Conservation (phyloP, 2,329 filamentous ascomycete species). For the Alternaria infectoria region DNA sequence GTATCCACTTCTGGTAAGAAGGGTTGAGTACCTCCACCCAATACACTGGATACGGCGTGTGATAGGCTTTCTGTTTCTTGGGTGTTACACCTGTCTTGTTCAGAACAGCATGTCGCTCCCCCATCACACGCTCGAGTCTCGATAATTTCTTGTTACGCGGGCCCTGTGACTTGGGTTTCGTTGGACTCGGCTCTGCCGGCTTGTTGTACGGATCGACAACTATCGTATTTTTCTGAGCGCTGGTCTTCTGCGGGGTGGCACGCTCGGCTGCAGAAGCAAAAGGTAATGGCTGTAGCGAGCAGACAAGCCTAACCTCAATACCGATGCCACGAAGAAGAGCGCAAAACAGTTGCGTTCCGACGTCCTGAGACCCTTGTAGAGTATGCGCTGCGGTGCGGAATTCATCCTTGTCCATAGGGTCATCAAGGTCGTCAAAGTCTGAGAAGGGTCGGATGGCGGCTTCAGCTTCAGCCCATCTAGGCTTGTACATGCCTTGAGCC, state of each 20-base stretch:
- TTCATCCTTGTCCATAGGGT: constrained; percentile 71
- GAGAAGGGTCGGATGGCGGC: constrained; percentile 61
- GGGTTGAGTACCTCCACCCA: constrained; percentile 94
- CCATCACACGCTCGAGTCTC: constrained; percentile 40
- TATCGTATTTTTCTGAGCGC: constrained; percentile 29
- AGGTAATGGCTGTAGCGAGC: constrained; percentile 83
- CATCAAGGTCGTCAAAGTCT: constrained; percentile 67
- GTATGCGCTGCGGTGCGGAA: constrained; percentile 74
- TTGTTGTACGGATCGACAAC: constrained; percentile 42
- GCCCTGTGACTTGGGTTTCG: constrained; percentile 24
- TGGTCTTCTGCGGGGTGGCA: constrained; percentile 34
- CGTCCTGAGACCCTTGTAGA: constrained; percentile 82
- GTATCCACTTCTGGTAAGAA: constrained; percentile 88
- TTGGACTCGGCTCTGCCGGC: constrained; percentile 17
- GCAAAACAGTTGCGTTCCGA: constrained; percentile 90
- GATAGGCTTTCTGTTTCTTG: constrained; percentile 59
- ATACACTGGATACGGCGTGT: constrained; percentile 82
- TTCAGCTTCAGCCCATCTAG: constrained; percentile 74
- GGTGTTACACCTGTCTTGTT: constrained; percentile 38
- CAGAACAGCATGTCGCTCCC: constrained; percentile 34
- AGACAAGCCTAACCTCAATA: constrained; percentile 81
- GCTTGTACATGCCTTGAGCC: constrained; percentile 54
- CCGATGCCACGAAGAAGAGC: constrained; percentile 83
- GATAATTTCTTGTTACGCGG: constrained; percentile 41
- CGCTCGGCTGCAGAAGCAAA: constrained; percentile 59